Evolutionary conservation across 371 early-diverging fungal species (phyloP).

Genomic region (Lichtheimia hyalospora): DNA sequence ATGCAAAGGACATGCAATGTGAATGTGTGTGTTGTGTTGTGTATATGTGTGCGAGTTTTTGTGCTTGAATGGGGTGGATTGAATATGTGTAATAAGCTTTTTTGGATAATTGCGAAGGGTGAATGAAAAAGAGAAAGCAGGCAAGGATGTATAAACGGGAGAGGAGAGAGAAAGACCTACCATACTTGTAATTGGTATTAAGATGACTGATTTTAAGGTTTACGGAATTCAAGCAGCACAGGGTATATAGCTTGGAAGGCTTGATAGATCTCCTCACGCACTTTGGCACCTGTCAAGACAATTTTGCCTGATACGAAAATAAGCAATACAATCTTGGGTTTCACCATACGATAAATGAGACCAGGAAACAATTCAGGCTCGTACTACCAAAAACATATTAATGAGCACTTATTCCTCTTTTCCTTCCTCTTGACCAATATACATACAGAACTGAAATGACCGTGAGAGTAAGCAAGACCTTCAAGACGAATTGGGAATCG

Average conservation of each 20-base stretch:
- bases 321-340: slow-evolving; percentile 99
- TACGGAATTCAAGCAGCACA: slow-evolving; percentile 91
- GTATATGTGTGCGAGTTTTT: neutral
- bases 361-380: slow-evolving; percentile 99
- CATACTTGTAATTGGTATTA: neutral
- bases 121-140: neutral
- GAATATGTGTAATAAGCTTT: neutral
- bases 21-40: neutral
- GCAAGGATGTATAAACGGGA: neutral
- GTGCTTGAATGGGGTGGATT: neutral
- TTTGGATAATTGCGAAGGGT: neutral
- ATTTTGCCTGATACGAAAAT: slow-evolving; percentile 99
- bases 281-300: slow-evolving; percentile 99
- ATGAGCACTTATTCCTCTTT: neutral
- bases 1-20: slow-evolving; percentile 3
- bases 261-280: slow-evolving; percentile 99
- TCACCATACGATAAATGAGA: slow-evolving; percentile 99
- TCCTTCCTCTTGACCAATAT: no score
- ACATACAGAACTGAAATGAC: slow-evolving; percentile 94
- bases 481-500: slow-evolving; percentile 99
- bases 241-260: slow-evolving; percentile 99
- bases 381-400: slow-evolving; percentile 63
- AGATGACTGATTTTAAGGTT: slow-evolving; percentile 51
- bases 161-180: neutral
- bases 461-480: slow-evolving; percentile 98